These are phyloP conservation scores for Cryptosporidium parvum DNA, from an alignment of 169 alveolate species.

Conservation along the genomic window DNA sequence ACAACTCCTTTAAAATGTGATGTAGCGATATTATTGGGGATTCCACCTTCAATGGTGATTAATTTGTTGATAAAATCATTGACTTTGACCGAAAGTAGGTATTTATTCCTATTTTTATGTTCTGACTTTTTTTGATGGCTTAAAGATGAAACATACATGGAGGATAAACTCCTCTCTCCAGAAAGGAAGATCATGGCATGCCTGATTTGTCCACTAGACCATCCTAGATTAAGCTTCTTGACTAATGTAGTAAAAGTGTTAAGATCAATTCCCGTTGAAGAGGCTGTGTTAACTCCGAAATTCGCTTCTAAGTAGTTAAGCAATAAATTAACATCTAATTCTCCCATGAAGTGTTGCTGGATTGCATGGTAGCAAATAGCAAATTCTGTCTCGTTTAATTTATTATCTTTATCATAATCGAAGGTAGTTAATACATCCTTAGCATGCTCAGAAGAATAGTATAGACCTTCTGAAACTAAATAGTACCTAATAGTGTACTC, in stretches of 20 bases:
- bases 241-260: slow-evolving; percentile 57
- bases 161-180: slow-evolving; percentile 37
- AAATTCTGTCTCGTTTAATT: slow-evolving; percentile 55
- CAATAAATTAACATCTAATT: slow-evolving; percentile 42
- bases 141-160: slow-evolving; percentile 29
- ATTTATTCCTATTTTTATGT: slow-evolving; percentile 4
- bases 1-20: slow-evolving; percentile 11
- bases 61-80: slow-evolving; percentile 69
- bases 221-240: slow-evolving; percentile 42
- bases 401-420: slow-evolving; percentile 58
- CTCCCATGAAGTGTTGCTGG: slow-evolving; percentile 74
- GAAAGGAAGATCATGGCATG: slow-evolving; percentile 71
- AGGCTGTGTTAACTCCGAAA: slow-evolving; percentile 63
- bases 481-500: slow-evolving; percentile 44
- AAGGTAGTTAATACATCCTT: slow-evolving; percentile 38
- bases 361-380: slow-evolving; percentile 62
- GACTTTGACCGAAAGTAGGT: slow-evolving; percentile 57
- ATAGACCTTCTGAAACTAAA: slow-evolving; percentile 59
- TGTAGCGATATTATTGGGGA: slow-evolving; percentile 56
- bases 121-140: slow-evolving; percentile 19
- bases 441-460: slow-evolving; percentile 65
- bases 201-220: slow-evolving; percentile 74
- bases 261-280: slow-evolving; percentile 70
- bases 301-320: slow-evolving; percentile 47
- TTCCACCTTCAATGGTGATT: slow-evolving; percentile 64